Evolutionary conservation across 2,329 filamentous ascomycete genomes (phyloP), one percentile per base, ranked within the genome.

Genomic region (Colletotrichum abscissum): DNA sequence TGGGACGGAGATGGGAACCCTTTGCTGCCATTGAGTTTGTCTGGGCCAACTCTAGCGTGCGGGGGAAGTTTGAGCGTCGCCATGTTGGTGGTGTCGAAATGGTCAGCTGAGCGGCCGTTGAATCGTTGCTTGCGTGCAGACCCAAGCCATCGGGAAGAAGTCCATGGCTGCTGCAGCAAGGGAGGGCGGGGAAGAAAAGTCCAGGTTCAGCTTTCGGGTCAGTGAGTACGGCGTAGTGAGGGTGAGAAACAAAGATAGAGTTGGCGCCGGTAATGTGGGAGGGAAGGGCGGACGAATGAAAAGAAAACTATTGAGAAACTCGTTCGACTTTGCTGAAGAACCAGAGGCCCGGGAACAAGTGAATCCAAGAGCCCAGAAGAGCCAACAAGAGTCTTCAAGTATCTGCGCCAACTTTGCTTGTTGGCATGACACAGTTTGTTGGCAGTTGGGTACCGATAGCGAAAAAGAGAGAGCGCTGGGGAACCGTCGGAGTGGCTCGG

Each of bases 21-120:
- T 14, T 28, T 38, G 63, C 63, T 30, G 14, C 63, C 52, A 65
- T 65, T 65, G 63, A 65, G 63, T 65, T 65, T 65, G 52, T 46
- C 22, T 46, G 52, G 52, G 30, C 26, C 26, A 26, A 22, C 30
- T 65, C 52, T 57, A 65, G 63, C 52, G 63, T 65, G 33, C 30
- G 49, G 52, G 63, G 52, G 52, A 56, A 22, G 63, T 42, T 6
- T 64, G 62, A 22, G 60, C 52, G n/a, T 38, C 19, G 33, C 26
- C 28, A n/a, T 19, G 57, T 22, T 22, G 30, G n/a, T 42, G 33
- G 7, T 52, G 46, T 19, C 19, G n/a, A 33, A 6, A 64, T 28
- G 63, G 63, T 65, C 63, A 57, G 52, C 52, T 56, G 63, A 49
- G 42, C 42, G 33, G n/a, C 63, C 22, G 63, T 56, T 22, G 22